Percentiles rank a stretch among this genome's conserved stretches.
Evolutionary conservation across 371 early-diverging fungal species (phyloP).

Genomic region (Lichtheimia ornata): DNA sequence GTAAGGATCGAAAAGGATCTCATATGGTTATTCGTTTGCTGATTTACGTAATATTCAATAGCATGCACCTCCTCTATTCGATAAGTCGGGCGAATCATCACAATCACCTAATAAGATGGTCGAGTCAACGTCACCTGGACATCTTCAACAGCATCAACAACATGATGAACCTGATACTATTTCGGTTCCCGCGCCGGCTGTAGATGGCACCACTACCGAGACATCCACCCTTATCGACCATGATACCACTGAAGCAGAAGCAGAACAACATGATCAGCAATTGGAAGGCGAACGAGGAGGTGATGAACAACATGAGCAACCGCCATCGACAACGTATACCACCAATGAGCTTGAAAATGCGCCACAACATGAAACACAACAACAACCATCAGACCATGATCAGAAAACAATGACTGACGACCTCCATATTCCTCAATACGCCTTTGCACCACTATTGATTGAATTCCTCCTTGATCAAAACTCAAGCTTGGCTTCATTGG

Average conservation of each 20-base stretch:
- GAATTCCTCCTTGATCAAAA: conserved; percentile 57
- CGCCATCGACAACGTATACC: neutral
- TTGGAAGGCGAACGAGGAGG: conserved; percentile 8
- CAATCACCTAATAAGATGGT: neutral
- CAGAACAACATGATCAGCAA: conserved; percentile 4
- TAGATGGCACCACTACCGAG: conserved; percentile 8
- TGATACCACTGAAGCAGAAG: neutral
- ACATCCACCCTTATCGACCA: neutral
- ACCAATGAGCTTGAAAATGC: conserved; percentile 2
- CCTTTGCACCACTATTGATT: conserved; percentile 45
- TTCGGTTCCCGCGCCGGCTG: conserved; percentile 16
- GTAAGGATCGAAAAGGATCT: conserved; percentile 15
- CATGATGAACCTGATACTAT: conserved; percentile 19
- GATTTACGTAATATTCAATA: neutral
- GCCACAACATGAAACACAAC: neutral
- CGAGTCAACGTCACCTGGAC: conserved; percentile 1
- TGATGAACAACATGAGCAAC: neutral
- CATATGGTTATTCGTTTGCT: no score
- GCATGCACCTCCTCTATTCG: conserved; percentile 30
- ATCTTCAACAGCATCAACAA: conserved; percentile 1
- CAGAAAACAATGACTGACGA: conserved; percentile 1
- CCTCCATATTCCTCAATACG: conserved; percentile 31
- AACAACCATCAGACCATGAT: conserved; percentile 6
- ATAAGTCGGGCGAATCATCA: neutral
- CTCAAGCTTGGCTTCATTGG: conserved; percentile 47